Base-by-base conservation (phyloP, 352 stramenopile species). In the Phytophthora boehmeriae region DNA sequence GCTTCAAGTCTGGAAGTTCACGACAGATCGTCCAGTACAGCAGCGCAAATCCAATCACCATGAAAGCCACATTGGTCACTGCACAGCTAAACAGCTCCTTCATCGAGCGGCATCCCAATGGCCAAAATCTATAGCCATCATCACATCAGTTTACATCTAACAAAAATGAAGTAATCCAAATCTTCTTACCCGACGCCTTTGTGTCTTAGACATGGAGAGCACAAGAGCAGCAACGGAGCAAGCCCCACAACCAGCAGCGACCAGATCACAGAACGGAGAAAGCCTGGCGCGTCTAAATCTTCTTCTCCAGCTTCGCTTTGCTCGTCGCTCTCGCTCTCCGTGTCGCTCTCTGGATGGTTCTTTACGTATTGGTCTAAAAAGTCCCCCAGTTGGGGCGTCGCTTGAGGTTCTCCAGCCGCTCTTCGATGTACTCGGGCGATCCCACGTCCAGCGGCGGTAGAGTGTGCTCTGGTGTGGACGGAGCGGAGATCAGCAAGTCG, bases 381-480 rank as follows among this genome's bases (percentile, higher is more conserved):
- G 49, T 80, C 44, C 19, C 56, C 79, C 79, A 92, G 22, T 73
- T 79, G 8, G 73, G 80, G 35, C 77, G 81, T 41, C 83, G 76
- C 71, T 95, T 95, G 66, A 95, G 80, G 74, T 95, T 95, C 58
- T 95, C 86, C 50, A 95, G 71, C 14, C 86, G 83, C 64, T 95
- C 77, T 47, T 91, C 84, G 32, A 95, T 95, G 67, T 89, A 88
- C 48, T 95, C 86, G 49, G 86, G 83, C 50, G 86, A 92, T 35
- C 75, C 64, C 57, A 95, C 67, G 61, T 92, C 83, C 20, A 90
- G 67, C n/a, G 71, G 78, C 25, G 70, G 79, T 32, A 79, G 59
- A 6, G 57, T 23, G 14, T 45, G 50, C 28, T 67, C 30, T 2
- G 71, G 55, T 19, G 60, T 58, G 25, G 68, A 70, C 3, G 36